Conservation (phyloP, 176 grass and related monocot genomes). For the Musa troglodytarum region DNA sequence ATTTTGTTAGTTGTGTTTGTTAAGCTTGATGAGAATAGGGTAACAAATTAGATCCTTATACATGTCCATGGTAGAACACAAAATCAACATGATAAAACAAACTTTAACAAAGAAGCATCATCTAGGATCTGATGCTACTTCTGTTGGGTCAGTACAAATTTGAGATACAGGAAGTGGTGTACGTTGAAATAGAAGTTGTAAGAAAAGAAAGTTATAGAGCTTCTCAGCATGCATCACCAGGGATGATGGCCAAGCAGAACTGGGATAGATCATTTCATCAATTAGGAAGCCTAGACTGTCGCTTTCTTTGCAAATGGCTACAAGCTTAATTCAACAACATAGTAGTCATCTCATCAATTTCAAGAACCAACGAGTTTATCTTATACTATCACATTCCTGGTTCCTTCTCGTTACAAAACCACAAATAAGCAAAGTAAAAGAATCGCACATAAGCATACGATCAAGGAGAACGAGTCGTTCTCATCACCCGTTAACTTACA, state of each 20-base stretch:
- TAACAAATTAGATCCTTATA: too few species aligned
- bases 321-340: neutral
- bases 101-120: neutral
- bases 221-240: neutral
- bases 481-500: conserved; percentile 27
- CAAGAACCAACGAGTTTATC: neutral
- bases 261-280: neutral
- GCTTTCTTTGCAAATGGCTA: neutral
- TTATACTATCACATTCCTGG: neutral
- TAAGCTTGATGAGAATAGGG: neutral
- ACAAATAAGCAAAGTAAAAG: too few species aligned
- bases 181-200: neutral
- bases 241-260: neutral
- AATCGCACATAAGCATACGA: neutral
- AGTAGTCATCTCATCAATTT: neutral
- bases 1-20: neutral
- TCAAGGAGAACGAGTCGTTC: conserved; percentile 4
- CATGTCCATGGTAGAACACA: too few species aligned
- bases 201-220: neutral
- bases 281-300: neutral
- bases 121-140: neutral
- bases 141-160: neutral
- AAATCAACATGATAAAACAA: neutral
- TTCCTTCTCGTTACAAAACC: conserved; percentile 1
- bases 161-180: neutral